These are phyloP conservation scores for Candida arabinofermentans DNA, from an alignment of 805 yeast genomes.

Conservation along the genomic window DNA sequence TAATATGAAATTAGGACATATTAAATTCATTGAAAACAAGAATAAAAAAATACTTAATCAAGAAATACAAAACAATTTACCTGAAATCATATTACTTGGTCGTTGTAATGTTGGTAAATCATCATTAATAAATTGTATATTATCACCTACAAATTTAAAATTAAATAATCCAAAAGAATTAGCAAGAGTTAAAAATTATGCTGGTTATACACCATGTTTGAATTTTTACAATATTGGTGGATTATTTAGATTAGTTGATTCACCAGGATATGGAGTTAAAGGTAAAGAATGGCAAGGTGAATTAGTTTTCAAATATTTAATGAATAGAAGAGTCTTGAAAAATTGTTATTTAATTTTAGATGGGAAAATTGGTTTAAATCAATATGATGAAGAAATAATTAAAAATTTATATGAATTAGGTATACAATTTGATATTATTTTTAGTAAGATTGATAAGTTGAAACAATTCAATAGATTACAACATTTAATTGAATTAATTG, in stretches of 20 bases:
- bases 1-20: slow-evolving; percentile 26
- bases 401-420: slow-evolving; percentile 50
- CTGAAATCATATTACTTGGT: slow-evolving; percentile 76
- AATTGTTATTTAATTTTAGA: slow-evolving; percentile 62
- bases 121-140: slow-evolving; percentile 60
- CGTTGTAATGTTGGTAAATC: slow-evolving; percentile 88
- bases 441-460: slow-evolving; percentile 72
- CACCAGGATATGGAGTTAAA: slow-evolving; percentile 86
- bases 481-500: slow-evolving; percentile 37
- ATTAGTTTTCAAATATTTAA: slow-evolving; percentile 59
- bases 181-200: slow-evolving; percentile 39
- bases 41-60: slow-evolving; percentile 17
- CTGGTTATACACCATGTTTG: slow-evolving; percentile 53
- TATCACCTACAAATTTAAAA: slow-evolving; percentile 39
- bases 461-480: slow-evolving; percentile 27
- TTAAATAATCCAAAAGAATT: slow-evolving; percentile 25
- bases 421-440: slow-evolving; percentile 65
- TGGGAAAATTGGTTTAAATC: slow-evolving; percentile 54
- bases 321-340: slow-evolving; percentile 47
- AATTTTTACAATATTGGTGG: slow-evolving; percentile 69
- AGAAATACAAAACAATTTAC: slow-evolving; percentile 37
- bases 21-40: slow-evolving; percentile 21
- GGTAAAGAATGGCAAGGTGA: slow-evolving; percentile 68
- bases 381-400: slow-evolving; percentile 52
- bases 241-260: slow-evolving; percentile 65